phyloP scores from a whole-genome alignment of 495 filamentous ascomycete genomes.

The Penicillium subrubescens region DNA sequence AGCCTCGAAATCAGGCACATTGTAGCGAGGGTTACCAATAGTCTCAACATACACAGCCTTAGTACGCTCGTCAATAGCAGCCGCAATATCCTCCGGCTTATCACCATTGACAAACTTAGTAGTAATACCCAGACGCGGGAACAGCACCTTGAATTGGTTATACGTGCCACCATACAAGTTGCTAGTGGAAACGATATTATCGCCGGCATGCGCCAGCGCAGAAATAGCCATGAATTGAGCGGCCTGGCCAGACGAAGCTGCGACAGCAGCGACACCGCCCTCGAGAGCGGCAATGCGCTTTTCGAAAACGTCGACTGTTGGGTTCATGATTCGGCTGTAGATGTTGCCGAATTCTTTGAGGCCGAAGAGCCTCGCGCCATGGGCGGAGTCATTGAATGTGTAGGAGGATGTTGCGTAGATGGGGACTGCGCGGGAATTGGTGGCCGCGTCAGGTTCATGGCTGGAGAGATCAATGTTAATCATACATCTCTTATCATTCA shows the following conservation, averaged over 20 bases:
- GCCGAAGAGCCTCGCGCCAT: constrained; percentile 93
- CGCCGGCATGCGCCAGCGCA: constrained; percentile 78
- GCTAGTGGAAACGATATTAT: constrained; percentile 93
- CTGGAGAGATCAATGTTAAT: constrained; percentile 42
- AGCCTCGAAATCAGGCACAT: constrained; percentile 86
- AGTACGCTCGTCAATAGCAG: constrained; percentile 90
- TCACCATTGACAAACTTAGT: constrained; percentile 92
- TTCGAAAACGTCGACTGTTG: constrained; percentile 96
- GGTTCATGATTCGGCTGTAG: constrained; percentile 98
- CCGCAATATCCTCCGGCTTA: constrained; percentile 77
- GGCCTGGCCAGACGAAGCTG: constrained; percentile 86
- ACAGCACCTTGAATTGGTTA: constrained; percentile 94
- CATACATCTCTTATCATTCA: constrained; percentile 1
- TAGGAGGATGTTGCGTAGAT: constrained; percentile 96
- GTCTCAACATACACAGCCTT: constrained; percentile 96
- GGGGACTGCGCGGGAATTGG: constrained; percentile 89
- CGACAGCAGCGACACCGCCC: constrained; percentile 88
- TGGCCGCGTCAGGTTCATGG: constrained; percentile 80
- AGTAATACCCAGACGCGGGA: constrained; percentile 82
- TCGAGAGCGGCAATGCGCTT: constrained; percentile 96
- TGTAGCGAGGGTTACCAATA: constrained; percentile 95
- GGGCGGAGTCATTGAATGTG: constrained; percentile 94
- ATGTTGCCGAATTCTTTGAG: constrained; percentile 99
- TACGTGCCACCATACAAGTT: constrained; percentile 98
- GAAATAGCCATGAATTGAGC: constrained; percentile 94